Conservation (phyloP, 345 rosid genomes). For the Orychophragmus violaceus region DNA sequence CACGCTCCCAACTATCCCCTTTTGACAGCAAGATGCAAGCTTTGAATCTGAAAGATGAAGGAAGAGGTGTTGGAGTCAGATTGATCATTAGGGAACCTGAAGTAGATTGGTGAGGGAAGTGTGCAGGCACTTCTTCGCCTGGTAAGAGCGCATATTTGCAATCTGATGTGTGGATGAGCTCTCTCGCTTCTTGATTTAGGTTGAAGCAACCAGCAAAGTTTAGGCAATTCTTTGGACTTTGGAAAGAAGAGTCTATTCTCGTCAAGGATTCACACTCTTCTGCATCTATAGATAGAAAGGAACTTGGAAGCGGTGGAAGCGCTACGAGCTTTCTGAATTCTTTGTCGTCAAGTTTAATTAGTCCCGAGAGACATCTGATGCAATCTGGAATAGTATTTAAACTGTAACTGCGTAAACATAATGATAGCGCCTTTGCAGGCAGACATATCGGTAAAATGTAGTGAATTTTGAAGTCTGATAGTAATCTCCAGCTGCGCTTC, state of each 20-base stretch:
- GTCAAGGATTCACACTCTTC: no score
- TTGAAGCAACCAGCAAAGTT: not conserved
- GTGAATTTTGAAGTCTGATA: no score
- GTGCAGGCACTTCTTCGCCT: no score
- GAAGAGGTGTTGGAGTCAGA: not conserved
- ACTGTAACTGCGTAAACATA: not conserved
- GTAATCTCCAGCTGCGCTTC: no score
- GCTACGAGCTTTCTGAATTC: not conserved
- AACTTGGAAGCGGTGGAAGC: no score
- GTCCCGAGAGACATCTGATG: no score
- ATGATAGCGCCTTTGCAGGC: not conserved
- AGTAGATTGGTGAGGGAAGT: not conserved
- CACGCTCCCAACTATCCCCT: not conserved
- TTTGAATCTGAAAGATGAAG: not conserved
- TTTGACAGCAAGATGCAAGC: constrained; percentile 3
- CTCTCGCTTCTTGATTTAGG: not conserved
- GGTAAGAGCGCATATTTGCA: no score
- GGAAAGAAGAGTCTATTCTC: no score
- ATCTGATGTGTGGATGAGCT: not conserved
- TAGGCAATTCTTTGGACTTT: not conserved
- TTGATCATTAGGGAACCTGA: not conserved
- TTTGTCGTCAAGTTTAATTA: not conserved
- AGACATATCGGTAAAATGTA: not conserved
- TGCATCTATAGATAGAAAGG: not conserved
- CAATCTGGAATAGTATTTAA: not conserved